Evolutionary conservation across 257 asterid species (phyloP).

Genomic region (Nicotiana tabacum): DNA sequence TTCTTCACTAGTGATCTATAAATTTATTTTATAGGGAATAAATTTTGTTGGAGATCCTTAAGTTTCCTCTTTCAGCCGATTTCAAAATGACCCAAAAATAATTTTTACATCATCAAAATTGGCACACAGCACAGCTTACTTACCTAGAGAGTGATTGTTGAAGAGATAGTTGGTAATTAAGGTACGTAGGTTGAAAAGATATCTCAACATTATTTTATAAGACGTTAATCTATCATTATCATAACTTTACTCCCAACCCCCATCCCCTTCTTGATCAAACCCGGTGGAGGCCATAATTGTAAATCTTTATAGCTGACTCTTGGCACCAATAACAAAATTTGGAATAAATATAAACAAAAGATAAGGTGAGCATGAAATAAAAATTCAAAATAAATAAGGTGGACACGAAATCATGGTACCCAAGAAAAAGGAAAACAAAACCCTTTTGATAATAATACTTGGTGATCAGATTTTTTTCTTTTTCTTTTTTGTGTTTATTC

Average conservation of each 20-base stretch:
- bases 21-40: no score
- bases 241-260: background rate
- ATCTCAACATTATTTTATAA: background rate
- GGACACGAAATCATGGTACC: background rate
- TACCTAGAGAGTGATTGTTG: background rate
- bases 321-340: background rate
- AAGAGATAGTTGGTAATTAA: conserved; percentile 1
- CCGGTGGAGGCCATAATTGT: background rate
- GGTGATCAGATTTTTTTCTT: background rate
- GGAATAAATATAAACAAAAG: background rate
- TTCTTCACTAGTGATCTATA: no score
- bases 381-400: background rate
- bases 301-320: background rate
- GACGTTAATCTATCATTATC: background rate
- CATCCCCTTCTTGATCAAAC: background rate
- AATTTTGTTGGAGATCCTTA: no score
- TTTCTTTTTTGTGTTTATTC: background rate
- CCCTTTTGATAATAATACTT: no score
- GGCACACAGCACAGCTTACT: background rate
- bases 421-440: background rate
- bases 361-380: background rate
- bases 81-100: background rate
- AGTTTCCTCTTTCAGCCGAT: no score
- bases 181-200: background rate
- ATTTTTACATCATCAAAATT: background rate